These are phyloP conservation scores for Phalaenopsis equestris DNA, from an alignment of 106 monocot species.

Conservation along the genomic window DNA sequence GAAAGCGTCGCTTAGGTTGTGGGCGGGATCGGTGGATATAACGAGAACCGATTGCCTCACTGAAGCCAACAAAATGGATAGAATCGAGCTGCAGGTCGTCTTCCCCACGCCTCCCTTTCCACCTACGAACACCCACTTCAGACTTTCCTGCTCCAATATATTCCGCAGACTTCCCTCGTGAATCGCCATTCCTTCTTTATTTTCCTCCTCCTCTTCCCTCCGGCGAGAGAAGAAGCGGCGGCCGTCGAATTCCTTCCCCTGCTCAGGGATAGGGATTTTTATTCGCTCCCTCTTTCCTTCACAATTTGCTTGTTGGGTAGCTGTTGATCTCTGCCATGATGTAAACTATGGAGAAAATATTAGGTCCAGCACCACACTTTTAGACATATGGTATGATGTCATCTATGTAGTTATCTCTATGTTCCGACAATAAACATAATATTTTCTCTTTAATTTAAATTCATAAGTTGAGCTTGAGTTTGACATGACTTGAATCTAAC, in stretches of 20 bases:
- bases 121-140: slow-evolving; percentile 98
- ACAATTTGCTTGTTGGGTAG: no score
- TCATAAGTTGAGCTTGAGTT: no score
- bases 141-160: slow-evolving; percentile 69
- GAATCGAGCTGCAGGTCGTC: slow-evolving; percentile 89
- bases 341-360: no score
- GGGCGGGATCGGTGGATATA: slow-evolving; percentile 98
- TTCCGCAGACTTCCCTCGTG: slow-evolving; percentile 75
- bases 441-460: no score
- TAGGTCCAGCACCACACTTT: no score
- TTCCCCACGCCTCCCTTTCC: slow-evolving; percentile 98
- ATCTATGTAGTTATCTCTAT: no score
- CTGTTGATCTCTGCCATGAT: no score
- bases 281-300: neutral
- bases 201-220: neutral
- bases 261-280: neutral
- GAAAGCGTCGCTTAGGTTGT: slow-evolving; percentile 97
- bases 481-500: no score
- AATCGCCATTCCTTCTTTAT: slow-evolving; percentile 12
- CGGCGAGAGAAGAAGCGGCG: neutral
- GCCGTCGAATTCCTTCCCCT: neutral
- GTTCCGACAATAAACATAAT: no score
- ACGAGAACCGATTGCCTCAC: slow-evolving; percentile 82
- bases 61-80: slow-evolving; percentile 65
- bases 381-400: no score